Conservation (phyloP, 2,329 filamentous ascomycete genomes). For the Epichloe baconii region DNA sequence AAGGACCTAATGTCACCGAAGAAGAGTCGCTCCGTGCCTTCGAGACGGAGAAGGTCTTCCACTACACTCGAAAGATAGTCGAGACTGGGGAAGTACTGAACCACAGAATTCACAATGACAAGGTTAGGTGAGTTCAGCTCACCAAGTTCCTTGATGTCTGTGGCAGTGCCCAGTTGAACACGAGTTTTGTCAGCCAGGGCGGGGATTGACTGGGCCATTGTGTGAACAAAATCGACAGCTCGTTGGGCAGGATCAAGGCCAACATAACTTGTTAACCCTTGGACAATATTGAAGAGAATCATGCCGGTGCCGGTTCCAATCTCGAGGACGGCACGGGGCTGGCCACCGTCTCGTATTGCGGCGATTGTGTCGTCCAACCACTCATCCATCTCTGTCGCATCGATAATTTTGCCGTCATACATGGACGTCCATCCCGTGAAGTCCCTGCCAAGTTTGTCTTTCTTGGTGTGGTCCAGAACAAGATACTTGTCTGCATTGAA, state of each 20-base stretch:
- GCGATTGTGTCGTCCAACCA: slow-evolving; percentile 19
- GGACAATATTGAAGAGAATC: slow-evolving; percentile 17
- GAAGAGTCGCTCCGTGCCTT: slow-evolving; percentile 6
- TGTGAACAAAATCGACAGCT: slow-evolving; percentile 12
- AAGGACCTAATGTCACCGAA: slow-evolving; percentile 13
- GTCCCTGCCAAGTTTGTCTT: slow-evolving; percentile 10
- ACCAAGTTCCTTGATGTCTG: neutral
- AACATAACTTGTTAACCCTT: slow-evolving; percentile 12
- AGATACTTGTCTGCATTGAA: neutral
- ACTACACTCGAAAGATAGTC: slow-evolving; percentile 13
- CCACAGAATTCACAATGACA: slow-evolving; percentile 16
- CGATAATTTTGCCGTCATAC: slow-evolving; percentile 16
- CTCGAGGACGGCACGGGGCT: slow-evolving; percentile 12
- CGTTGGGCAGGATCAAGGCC: slow-evolving; percentile 15
- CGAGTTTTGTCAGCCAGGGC: slow-evolving; percentile 3
- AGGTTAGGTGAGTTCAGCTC: slow-evolving; percentile 6
- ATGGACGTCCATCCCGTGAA: slow-evolving; percentile 21
- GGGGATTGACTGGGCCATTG: slow-evolving; percentile 6
- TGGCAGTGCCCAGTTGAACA: neutral
- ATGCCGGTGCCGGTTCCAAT: slow-evolving; percentile 19
- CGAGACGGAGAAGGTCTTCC: neutral
- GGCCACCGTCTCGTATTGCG: slow-evolving; percentile 8
- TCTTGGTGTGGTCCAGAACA: slow-evolving; percentile 2
- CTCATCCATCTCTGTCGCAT: slow-evolving; percentile 17
- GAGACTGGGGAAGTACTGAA: slow-evolving; percentile 16